These are phyloP conservation scores for Penicillium sp. DNA, from an alignment of 2,329 filamentous ascomycete genomes.

Conservation along the genomic window DNA sequence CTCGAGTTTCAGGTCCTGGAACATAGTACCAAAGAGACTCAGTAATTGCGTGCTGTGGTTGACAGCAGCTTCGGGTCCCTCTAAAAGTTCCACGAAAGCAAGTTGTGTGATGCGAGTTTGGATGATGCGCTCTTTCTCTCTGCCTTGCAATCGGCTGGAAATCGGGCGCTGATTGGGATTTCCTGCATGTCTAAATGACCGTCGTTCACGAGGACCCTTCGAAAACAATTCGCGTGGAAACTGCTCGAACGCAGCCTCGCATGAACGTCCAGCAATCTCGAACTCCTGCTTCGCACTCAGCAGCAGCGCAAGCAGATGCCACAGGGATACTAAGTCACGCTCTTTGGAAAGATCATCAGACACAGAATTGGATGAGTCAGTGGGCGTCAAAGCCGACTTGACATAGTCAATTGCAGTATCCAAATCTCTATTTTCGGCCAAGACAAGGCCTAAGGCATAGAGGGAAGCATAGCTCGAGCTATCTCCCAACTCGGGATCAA, in stretches of 20 bases:
- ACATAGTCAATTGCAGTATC: slow-evolving; percentile 77
- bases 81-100: slow-evolving; percentile 74
- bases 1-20: slow-evolving; percentile 60
- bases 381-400: slow-evolving; percentile 69
- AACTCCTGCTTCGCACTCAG: slow-evolving; percentile 86
- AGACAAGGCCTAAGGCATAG: slow-evolving; percentile 78
- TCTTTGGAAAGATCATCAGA: slow-evolving; percentile 35
- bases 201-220: slow-evolving; percentile 61
- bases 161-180: slow-evolving; percentile 47
- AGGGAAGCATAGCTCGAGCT: slow-evolving; percentile 71
- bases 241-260: slow-evolving; percentile 87
- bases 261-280: slow-evolving; percentile 73
- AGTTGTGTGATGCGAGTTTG: slow-evolving; percentile 96
- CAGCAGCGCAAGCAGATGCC: slow-evolving; percentile 86
- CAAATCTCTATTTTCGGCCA: slow-evolving; percentile 83
- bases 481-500: slow-evolving; percentile 65
- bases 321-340: slow-evolving; percentile 69
- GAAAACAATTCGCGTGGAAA: slow-evolving; percentile 71
- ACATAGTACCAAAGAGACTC: slow-evolving; percentile 76
- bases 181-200: slow-evolving; percentile 29
- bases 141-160: slow-evolving; percentile 76
- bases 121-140: slow-evolving; percentile 83
- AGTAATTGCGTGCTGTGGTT: slow-evolving; percentile 85
- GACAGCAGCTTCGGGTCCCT: slow-evolving; percentile 80
- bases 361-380: slow-evolving; percentile 31